Conservation (phyloP, 257 asterid genomes). For the Penstemon barbatus region DNA sequence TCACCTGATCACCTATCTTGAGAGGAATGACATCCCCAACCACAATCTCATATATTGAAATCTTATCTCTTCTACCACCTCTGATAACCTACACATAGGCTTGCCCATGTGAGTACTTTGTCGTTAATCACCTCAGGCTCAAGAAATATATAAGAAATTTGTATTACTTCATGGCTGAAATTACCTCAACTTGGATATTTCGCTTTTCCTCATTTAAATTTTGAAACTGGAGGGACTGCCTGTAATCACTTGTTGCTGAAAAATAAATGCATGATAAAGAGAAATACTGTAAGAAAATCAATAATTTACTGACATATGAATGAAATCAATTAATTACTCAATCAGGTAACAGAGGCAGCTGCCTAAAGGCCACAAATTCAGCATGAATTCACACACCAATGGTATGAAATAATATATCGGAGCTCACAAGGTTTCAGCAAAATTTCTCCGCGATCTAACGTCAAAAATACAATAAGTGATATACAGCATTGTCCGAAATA, state of each 20-base stretch:
- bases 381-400: slow-evolving; percentile 1
- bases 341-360: slow-evolving; percentile 12
- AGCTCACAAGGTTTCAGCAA: slow-evolving; percentile 5
- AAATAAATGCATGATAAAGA: slow-evolving; percentile 24
- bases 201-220: slow-evolving; percentile 89
- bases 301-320: slow-evolving; percentile 4
- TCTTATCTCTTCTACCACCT: slow-evolving; percentile 82
- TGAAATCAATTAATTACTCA: slow-evolving; percentile 1
- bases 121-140: slow-evolving; percentile 4
- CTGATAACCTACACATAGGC: slow-evolving; percentile 63
- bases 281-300: neutral
- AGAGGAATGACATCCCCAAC: slow-evolving; percentile 93
- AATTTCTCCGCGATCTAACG: slow-evolving; percentile 3
- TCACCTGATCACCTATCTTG: slow-evolving; percentile 94
- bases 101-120: slow-evolving; percentile 18
- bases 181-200: slow-evolving; percentile 86
- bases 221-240: slow-evolving; percentile 93
- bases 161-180: slow-evolving; percentile 14
- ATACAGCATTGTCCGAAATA: neutral
- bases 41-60: slow-evolving; percentile 87
- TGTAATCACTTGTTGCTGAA: slow-evolving; percentile 88
- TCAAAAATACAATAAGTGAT: neutral
- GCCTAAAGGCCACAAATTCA: slow-evolving; percentile 14
- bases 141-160: slow-evolving; percentile 9
- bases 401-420: slow-evolving; percentile 14